Base-by-base conservation (phyloP, 257 asterid species). In the Solanum raphanifolium region DNA sequence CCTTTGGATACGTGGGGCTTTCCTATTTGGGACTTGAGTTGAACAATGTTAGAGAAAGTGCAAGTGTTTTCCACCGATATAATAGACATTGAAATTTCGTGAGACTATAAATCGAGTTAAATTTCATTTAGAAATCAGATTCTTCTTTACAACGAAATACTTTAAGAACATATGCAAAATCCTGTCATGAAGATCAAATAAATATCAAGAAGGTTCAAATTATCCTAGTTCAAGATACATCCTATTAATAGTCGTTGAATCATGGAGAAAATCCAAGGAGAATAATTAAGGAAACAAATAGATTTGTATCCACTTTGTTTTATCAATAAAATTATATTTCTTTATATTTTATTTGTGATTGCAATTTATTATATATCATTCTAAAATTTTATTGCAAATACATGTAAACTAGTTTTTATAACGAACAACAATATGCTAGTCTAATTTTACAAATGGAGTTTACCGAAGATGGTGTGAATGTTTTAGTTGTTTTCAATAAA, bases 21-120 rank as follows among this genome's bases (percentile, higher is more conserved):
- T 35, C 7, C 7, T 10, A 35, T 20, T 73, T 34, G 1, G 29
- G 82, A 73, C 29, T 73, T 4, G 16, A 23, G 29, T 73, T 73
- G 29, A 73, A 34, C 82, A 34, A 20, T 73, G 46, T 73, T 9
- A 4, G 16, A 35, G 25, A 32, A 72, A 2, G 25, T 16, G 25
- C 23, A 52, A 52, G 62, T 16, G 60, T 52, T 52, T 6, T 52
- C 23, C 9, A 2, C 1, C 0, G 3, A 6, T 16, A 16, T 0
- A 0, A 0, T 16, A 52, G 9, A 52, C 1, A 52, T 2, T 16
- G 0, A 52, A 52, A 52, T 52, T 52, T 52, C 0, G 1, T 18
- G n/a, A 0, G 4, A 52, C 2, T 52, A 16, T 52, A 52, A 52
- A 16, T 52, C 0, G 4, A 52, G 9, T 52, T 18, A 52, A 52